Conservation (phyloP, 176 grass and related monocot species). For the Aechmea fasciata region DNA sequence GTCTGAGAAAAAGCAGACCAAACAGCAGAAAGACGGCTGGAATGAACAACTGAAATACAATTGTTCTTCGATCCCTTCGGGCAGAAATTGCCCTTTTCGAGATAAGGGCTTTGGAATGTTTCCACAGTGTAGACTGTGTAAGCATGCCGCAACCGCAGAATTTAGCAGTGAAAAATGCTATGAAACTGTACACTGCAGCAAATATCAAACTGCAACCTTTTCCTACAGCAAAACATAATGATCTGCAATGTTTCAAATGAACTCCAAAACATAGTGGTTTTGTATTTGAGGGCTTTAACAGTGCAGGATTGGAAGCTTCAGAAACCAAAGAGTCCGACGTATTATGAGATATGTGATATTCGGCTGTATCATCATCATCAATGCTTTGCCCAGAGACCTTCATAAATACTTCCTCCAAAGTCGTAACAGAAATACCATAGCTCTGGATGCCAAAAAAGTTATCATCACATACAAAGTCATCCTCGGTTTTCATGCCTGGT, state of each 20-base stretch:
- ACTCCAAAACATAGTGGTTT: not conserved
- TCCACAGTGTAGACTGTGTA: conserved; percentile 28
- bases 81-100: conserved; percentile 35
- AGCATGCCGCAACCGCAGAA: conserved; percentile 27
- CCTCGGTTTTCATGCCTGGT: conserved; percentile 10
- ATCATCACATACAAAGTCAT: conserved; percentile 9
- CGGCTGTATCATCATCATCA: conserved; percentile 17
- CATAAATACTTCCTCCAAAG: conserved; percentile 43
- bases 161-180: conserved; percentile 13
- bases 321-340: not conserved
- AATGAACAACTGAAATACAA: conserved; percentile 39
- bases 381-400: conserved; percentile 25
- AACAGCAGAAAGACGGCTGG: conserved; percentile 35
- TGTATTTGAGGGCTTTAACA: conserved; percentile 1
- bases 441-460: conserved; percentile 24
- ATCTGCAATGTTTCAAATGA: conserved; percentile 15
- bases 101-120: conserved; percentile 35
- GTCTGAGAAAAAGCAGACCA: conserved; percentile 35
- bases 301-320: conserved; percentile 8
- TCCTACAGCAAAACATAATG: conserved; percentile 21
- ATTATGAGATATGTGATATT: conserved; percentile 8
- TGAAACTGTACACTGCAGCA: conserved; percentile 16
- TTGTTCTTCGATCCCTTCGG: conserved; percentile 31
- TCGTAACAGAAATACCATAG: conserved; percentile 46
- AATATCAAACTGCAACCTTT: conserved; percentile 27